Percentiles rank a stretch among this genome's conserved stretches.
These are phyloP conservation scores for Bretschneidera sinensis DNA, from an alignment of 345 rosid genomes.

Conservation along the genomic window DNA sequence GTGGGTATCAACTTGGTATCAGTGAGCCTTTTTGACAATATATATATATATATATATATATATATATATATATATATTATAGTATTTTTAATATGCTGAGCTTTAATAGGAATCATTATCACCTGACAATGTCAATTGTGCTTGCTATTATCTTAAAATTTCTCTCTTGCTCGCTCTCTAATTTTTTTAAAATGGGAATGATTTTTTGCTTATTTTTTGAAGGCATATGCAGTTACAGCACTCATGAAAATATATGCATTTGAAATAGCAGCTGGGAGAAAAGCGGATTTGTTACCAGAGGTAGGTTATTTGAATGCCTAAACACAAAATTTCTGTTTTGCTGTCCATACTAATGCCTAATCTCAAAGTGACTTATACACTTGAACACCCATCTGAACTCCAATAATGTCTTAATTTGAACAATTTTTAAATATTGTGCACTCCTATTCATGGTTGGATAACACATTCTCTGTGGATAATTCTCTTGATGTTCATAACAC, in stretches of 20 bases:
- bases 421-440: no score
- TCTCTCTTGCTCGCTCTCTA: not conserved
- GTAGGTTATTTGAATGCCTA: conserved; percentile 30
- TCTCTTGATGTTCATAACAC: not conserved
- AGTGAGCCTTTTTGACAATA: no score
- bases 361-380: not conserved
- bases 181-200: conserved; percentile 8
- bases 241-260: conserved; percentile 86
- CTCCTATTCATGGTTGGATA: no score
- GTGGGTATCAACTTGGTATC: not conserved
- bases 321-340: conserved; percentile 1
- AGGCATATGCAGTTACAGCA: conserved; percentile 93
- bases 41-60: no score
- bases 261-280: conserved; percentile 85
- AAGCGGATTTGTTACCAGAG: conserved; percentile 90
- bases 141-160: not conserved
- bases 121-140: no score
- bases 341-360: not conserved
- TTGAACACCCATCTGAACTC: conserved; percentile 7
- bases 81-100: no score
- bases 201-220: conserved; percentile 28
- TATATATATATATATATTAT: no score
- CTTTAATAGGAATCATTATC: no score
- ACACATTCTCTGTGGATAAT: no score
- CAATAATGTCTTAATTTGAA: no score